Conservation (phyloP, 495 filamentous ascomycete species). For the Neurospora intermedia region DNA sequence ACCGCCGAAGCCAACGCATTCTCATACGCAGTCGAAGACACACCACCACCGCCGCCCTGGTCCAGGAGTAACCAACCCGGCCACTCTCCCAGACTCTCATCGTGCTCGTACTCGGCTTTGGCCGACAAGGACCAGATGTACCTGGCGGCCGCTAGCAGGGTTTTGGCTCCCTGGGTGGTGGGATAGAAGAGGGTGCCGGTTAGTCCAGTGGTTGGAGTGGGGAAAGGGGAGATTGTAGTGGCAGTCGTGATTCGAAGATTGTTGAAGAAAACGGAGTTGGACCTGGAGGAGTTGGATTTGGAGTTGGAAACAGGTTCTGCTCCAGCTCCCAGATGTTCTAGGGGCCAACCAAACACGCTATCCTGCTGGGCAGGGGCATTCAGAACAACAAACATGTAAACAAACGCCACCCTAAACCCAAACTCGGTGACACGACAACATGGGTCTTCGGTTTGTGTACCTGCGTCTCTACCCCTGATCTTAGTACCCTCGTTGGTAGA, state of each 20-base stretch:
- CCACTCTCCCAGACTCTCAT: not conserved
- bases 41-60: not conserved
- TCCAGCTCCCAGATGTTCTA: not conserved
- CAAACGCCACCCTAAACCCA: not conserved
- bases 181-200: not conserved
- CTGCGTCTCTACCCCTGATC: not conserved
- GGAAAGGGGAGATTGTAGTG: not conserved
- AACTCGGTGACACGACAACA: not conserved
- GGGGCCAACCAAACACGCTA: not conserved
- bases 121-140: not conserved
- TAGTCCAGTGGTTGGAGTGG: not conserved
- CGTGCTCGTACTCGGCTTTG: not conserved
- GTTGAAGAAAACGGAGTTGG: not conserved
- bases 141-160: not conserved
- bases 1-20: not conserved
- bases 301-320: not conserved
- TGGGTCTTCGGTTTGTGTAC: not conserved
- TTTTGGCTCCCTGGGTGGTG: not conserved
- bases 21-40: not conserved
- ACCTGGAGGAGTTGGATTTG: not conserved
- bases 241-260: not conserved
- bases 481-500: not conserved
- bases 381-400: not conserved
- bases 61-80: not conserved
- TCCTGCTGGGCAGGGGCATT: not conserved